A percentile compares a stretch with the other conserved stretches of the same genome.
phyloP scores from a whole-genome alignment of 352 stramenopile genomes.

The Globisporangium middletonii region DNA sequence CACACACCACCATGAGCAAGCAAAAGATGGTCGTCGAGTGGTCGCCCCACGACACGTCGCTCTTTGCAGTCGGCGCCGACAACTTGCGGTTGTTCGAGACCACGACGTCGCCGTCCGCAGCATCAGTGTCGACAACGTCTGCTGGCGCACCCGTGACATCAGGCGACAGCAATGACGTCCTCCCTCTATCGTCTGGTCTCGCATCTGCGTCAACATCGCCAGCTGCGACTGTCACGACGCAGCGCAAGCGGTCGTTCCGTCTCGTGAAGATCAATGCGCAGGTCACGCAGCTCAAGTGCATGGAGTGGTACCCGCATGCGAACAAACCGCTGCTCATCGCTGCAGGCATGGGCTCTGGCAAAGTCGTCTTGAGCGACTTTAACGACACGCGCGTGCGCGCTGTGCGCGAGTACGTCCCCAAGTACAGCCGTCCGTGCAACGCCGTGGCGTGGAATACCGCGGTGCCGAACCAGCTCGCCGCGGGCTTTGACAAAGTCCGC shows the following conservation, averaged over 20 bases:
- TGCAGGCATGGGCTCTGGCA: conserved; percentile 64
- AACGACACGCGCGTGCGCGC: conserved; percentile 52
- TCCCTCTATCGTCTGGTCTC: not conserved
- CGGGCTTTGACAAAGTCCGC: conserved; percentile 84
- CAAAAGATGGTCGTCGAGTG: conserved; percentile 69
- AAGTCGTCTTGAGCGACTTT: conserved; percentile 83
- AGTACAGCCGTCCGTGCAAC: conserved; percentile 81
- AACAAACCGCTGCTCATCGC: conserved; percentile 69
- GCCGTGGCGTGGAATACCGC: conserved; percentile 79
- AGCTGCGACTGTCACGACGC: conserved; percentile 28
- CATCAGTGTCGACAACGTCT: conserved; percentile 5
- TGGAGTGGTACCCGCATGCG: conserved; percentile 81
- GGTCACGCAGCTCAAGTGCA: conserved; percentile 72
- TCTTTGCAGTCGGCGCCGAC: conserved; percentile 80
- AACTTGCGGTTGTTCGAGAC: conserved; percentile 82
- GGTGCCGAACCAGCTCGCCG: conserved; percentile 67
- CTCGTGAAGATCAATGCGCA: conserved; percentile 77
- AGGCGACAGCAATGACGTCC: not conserved
- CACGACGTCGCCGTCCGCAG: conserved; percentile 12
- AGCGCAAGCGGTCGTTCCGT: conserved; percentile 80
- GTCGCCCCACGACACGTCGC: conserved; percentile 74
- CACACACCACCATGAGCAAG: conserved; percentile 50
- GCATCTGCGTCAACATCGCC: conserved; percentile 2
- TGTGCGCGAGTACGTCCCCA: conserved; percentile 70
- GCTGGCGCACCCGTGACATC: conserved; percentile 1